Percentiles rank a stretch among this genome's conserved stretches.
Evolutionary conservation across 2,329 filamentous ascomycete species (phyloP).

Genomic region (Ophiosphaerella korrae): DNA sequence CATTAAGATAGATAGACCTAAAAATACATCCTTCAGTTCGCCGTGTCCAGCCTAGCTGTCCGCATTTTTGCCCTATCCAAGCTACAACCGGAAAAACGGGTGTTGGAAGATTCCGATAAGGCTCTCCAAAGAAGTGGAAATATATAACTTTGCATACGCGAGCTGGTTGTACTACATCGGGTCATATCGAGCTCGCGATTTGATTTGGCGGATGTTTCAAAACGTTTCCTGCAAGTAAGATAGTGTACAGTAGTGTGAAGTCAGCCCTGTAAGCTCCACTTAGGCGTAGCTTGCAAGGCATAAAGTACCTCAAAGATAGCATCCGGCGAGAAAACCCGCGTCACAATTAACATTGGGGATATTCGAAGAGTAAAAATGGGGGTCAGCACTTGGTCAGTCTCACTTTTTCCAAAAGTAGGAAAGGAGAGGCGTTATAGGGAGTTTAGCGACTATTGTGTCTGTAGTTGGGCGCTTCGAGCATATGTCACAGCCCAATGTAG

Average conservation of each 20-base stretch:
- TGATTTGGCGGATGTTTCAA: conserved; percentile 38
- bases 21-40: neutral
- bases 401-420: neutral
- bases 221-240: conserved; percentile 28
- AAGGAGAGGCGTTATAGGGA: neutral
- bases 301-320: conserved; percentile 1
- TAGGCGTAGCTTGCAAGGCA: neutral
- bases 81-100: neutral
- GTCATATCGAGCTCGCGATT: conserved; percentile 2
- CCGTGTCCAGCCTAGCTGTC: no score
- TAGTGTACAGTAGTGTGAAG: conserved; percentile 2
- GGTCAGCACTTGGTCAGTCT: neutral
- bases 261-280: conserved; percentile 5
- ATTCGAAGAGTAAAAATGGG: neutral
- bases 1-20: neutral
- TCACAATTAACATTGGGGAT: neutral
- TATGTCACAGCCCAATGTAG: conserved; percentile 4
- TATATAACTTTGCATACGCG: conserved; percentile 25
- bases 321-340: neutral
- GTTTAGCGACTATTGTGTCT: neutral
- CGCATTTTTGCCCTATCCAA: no score
- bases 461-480: conserved; percentile 11
- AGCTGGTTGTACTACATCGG: conserved; percentile 14
- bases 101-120: conserved; percentile 1
- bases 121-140: neutral